phyloP scores from a whole-genome alignment of 129 eudicot genomes.

The Deinandra increscens region DNA sequence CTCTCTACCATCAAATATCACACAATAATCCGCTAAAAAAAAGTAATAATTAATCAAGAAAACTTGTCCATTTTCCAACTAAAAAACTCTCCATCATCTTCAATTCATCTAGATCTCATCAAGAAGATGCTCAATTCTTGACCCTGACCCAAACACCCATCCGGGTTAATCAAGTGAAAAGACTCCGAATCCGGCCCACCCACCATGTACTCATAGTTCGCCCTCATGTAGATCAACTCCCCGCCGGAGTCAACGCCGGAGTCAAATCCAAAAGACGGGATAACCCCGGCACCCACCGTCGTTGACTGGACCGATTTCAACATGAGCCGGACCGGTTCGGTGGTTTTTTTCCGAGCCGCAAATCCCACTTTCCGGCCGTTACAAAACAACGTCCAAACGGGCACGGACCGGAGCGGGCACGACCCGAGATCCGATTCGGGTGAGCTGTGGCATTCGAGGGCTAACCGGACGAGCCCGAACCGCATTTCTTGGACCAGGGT shows the following conservation, averaged over 20 bases:
- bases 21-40: conserved; percentile 4
- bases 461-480: conserved; percentile 66
- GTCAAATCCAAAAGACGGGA: conserved; percentile 55
- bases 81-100: no score
- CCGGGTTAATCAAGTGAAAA: conserved; percentile 84
- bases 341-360: conserved; percentile 63
- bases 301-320: conserved; percentile 58
- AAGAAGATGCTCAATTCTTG: conserved; percentile 95
- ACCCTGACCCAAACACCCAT: conserved; percentile 51
- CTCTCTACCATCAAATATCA: conserved; percentile 20
- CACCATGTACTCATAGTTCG: conserved; percentile 77
- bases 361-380: conserved; percentile 82
- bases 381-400: conserved; percentile 83
- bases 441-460: conserved; percentile 65
- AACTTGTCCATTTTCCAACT: conserved; percentile 11
- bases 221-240: conserved; percentile 92
- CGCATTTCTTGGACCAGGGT: conserved; percentile 73
- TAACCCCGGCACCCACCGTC: conserved; percentile 88
- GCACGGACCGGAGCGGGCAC: conserved; percentile 65
- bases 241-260: conserved; percentile 34
- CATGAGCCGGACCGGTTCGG: conserved; percentile 44
- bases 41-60: conserved; percentile 25
- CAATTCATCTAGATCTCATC: conserved; percentile 59
- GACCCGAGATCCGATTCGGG: conserved; percentile 54
- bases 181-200: conserved; percentile 90